Evolutionary conservation across 31 red algal species (phyloP).

Genomic region (Asparagopsis taxiformis): DNA sequence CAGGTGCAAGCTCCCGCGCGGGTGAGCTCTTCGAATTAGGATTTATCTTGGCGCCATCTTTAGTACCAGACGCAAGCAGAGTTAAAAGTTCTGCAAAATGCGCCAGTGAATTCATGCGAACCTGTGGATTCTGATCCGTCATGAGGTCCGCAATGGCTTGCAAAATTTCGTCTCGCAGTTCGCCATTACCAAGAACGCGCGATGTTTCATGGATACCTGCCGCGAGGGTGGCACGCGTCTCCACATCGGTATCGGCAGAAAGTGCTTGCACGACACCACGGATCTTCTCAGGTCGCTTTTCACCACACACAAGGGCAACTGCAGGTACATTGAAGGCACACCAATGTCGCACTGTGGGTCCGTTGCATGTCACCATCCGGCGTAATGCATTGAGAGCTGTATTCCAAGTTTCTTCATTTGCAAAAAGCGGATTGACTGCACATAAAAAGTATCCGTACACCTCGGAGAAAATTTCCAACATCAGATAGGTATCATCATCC

Average conservation of each 20-base stretch:
- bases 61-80: slow-evolving; percentile 49
- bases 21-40: slow-evolving; percentile 66
- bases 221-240: slow-evolving; percentile 82
- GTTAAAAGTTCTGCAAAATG: slow-evolving; percentile 76
- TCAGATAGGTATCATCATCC: slow-evolving; percentile 84
- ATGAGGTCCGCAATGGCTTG: slow-evolving; percentile 71
- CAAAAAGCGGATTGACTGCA: slow-evolving; percentile 73
- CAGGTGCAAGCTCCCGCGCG: slow-evolving; percentile 59
- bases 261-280: slow-evolving; percentile 84
- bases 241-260: slow-evolving; percentile 84
- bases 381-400: slow-evolving; percentile 79
- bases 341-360: slow-evolving; percentile 91
- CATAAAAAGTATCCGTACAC: slow-evolving; percentile 82
- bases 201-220: slow-evolving; percentile 84
- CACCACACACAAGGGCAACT: slow-evolving; percentile 69
- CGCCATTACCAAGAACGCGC: slow-evolving; percentile 63
- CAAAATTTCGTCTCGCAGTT: slow-evolving; percentile 71
- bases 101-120: slow-evolving; percentile 83
- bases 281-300: slow-evolving; percentile 69
- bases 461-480: slow-evolving; percentile 93
- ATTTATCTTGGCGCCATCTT: neutral
- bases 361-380: slow-evolving; percentile 93
- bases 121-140: slow-evolving; percentile 87
- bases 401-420: slow-evolving; percentile 80
- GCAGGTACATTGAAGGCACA: slow-evolving; percentile 93